Percentiles rank a stretch among this genome's conserved stretches.
Conservation (phyloP, 140 eudicot genomes). For the Anethum foeniculum region DNA sequence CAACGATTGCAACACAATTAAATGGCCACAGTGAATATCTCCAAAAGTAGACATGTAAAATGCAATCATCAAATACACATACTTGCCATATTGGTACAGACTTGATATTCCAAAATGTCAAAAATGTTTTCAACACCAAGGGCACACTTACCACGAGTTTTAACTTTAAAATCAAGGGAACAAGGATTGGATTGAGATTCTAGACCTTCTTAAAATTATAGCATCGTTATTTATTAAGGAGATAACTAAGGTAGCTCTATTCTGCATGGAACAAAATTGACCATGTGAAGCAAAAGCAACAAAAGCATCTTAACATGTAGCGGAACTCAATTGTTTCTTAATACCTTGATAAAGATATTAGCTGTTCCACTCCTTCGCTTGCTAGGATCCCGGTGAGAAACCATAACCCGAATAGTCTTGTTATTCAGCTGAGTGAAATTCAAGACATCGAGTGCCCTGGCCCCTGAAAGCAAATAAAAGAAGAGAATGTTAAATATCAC, state of each 20-base stretch:
- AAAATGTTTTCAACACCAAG: neutral
- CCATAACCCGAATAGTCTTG: constrained; percentile 37
- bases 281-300: neutral
- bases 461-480: constrained; percentile 21
- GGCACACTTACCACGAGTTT: neutral
- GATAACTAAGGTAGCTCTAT: neutral
- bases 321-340: neutral
- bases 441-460: constrained; percentile 43
- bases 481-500: neutral
- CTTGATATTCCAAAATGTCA: neutral
- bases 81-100: neutral
- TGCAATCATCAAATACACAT: neutral
- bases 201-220: neutral
- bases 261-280: neutral
- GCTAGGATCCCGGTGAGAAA: constrained; percentile 46
- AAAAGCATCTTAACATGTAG: neutral
- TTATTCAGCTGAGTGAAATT: constrained; percentile 42
- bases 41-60: neutral
- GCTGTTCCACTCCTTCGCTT: constrained; percentile 41
- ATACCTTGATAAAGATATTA: constrained; percentile 49
- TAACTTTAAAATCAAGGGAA: neutral
- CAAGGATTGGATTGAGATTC: neutral
- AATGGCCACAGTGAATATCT: neutral
- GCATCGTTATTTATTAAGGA: neutral
- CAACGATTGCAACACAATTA: neutral